These are phyloP conservation scores for Dactylonectria estremocensis DNA, from an alignment of 2,329 filamentous ascomycete genomes.

Conservation along the genomic window DNA sequence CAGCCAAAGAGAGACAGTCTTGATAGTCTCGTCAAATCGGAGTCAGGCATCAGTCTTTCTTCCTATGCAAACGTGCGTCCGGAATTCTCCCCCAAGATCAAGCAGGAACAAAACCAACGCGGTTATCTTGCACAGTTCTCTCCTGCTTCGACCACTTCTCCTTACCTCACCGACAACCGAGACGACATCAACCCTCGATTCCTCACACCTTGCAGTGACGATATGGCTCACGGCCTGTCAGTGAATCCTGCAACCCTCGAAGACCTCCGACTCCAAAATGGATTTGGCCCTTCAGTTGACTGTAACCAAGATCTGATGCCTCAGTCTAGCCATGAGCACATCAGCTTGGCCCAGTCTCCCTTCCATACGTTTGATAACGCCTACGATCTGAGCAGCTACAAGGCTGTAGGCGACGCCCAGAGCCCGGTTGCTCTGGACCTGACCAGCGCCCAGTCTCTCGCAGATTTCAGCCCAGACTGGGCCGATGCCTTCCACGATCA, in stretches of 20 bases:
- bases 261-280: conserved; percentile 46
- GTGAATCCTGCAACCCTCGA: conserved; percentile 51
- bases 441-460: conserved; percentile 44
- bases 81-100: conserved; percentile 48
- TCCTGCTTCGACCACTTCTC: conserved; percentile 56
- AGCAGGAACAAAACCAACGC: conserved; percentile 56
- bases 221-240: conserved; percentile 52
- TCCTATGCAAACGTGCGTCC: conserved; percentile 50
- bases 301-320: conserved; percentile 48
- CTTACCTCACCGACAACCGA: conserved; percentile 54
- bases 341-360: conserved; percentile 51
- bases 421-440: conserved; percentile 47
- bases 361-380: conserved; percentile 60
- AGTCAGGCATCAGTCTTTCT: conserved; percentile 51
- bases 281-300: conserved; percentile 48
- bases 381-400: conserved; percentile 58
- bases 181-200: conserved; percentile 59
- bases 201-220: conserved; percentile 70
- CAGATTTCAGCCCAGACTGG: conserved; percentile 51
- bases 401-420: conserved; percentile 48
- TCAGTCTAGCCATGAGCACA: conserved; percentile 48
- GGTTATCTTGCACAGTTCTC: conserved; percentile 54
- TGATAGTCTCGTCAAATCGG: conserved; percentile 58
- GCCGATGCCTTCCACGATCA: conserved; percentile 50
- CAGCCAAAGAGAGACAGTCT: conserved; percentile 53